Base-by-base conservation (phyloP, 768 basidiomycete species). In the Mycena crocata region DNA sequence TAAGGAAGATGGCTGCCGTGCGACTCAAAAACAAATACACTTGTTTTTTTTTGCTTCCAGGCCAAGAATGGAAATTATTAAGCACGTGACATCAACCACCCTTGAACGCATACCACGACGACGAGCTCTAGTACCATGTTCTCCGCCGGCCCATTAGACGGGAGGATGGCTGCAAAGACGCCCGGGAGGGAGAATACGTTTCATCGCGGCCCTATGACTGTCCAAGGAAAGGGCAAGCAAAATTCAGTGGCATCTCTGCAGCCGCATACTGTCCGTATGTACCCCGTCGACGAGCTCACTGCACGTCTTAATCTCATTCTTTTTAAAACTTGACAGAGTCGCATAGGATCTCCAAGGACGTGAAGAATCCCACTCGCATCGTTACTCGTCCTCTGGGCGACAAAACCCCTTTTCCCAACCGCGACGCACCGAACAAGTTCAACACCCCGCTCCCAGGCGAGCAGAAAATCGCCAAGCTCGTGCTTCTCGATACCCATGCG, bases 331-430 rank as follows among this genome's bases (percentile, higher is more conserved):
- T n/a, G n/a, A n/a, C n/a, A 70, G 71, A 80, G 55, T 68, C 59
- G 19, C 52, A 58, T 23, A 35, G 40, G 42, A 19, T 30, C 23
- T 0, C 30, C 24, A 64, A 74, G 59, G 68, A 68, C 62, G 31
- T 66, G 60, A 35, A 68, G 76, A 76, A 69, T 66, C 58, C 66
- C 21, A 57, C 62, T 65, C 76, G 73, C 23, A 62, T 69, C 67
- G 73, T 40, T 71, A 73, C 76, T 8, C 85, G 87, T 15, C 89
- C 90, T 2, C 81, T 94, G 10, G 83, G 83, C 28, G 92, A 94
- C 79, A 93, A 91, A 77, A 94, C 92, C 1, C 92, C 92, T 2
- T 89, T 90, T 70, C 87, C 88, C 4, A 93, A 93, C 74, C 89
- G 91, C 39, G 78, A 78, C 34, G 76, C 69, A 19, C 65, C 70